Evolutionary conservation across 2,329 filamentous ascomycete species (phyloP).

Genomic region (Cladosporium cucumerinum): DNA sequence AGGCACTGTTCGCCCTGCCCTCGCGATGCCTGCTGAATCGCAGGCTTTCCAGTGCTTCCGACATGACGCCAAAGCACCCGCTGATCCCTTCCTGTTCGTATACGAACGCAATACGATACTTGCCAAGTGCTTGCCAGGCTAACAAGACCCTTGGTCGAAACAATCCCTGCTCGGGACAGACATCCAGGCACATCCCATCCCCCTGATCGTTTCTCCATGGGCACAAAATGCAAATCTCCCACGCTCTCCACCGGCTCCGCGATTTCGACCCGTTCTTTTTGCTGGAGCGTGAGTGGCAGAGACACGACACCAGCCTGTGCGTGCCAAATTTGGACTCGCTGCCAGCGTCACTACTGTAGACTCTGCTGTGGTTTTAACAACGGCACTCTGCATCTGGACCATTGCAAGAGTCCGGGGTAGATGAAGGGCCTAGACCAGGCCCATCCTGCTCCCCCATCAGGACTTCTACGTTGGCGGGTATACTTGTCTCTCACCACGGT

Average conservation of each 20-base stretch:
- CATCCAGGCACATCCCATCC: background rate
- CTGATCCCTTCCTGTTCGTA: conserved; percentile 7
- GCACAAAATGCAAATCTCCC: conserved; percentile 6
- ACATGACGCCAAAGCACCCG: conserved; percentile 7
- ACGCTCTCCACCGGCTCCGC: conserved; percentile 12
- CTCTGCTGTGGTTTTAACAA: background rate
- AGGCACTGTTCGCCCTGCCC: conserved; percentile 3
- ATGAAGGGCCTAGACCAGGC: conserved; percentile 8
- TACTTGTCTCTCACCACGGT: conserved; percentile 3
- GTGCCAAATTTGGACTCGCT: conserved; percentile 1
- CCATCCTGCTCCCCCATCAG: background rate
- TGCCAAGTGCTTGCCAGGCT: background rate
- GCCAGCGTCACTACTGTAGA: conserved; percentile 11
- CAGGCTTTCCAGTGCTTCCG: background rate
- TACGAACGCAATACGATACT: conserved; percentile 2
- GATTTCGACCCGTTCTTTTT: background rate
- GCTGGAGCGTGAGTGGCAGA: conserved; percentile 5
- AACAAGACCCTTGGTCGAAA: background rate
- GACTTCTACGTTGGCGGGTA: conserved; percentile 11
- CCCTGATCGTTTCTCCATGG: background rate
- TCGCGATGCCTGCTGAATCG: conserved; percentile 1
- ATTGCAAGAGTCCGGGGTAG: conserved; percentile 7
- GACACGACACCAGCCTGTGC: background rate
- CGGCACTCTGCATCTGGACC: conserved; percentile 11
- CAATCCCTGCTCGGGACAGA: background rate